Conservation (phyloP, 257 asterid genomes). For the Scutellaria galericulata region DNA sequence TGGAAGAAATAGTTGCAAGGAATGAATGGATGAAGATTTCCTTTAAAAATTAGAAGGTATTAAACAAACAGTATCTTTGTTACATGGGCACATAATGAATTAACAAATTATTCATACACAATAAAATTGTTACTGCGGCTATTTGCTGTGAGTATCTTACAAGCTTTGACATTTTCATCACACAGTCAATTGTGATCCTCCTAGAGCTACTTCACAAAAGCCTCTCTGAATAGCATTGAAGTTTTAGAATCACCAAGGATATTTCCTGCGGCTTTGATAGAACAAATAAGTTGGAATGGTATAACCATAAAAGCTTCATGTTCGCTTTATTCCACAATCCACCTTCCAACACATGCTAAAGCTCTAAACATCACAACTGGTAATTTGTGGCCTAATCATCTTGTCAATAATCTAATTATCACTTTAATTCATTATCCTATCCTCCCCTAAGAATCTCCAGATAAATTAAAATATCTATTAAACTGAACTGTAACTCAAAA, state of each 20-base stretch:
- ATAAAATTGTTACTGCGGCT: constrained; percentile 6
- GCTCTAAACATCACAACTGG: not conserved
- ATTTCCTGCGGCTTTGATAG: constrained; percentile 10
- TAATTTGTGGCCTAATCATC: not conserved
- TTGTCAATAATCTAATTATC: constrained; percentile 1
- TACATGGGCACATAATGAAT: constrained; percentile 3
- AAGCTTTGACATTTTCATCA: constrained; percentile 1
- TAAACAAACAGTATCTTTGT: not conserved
- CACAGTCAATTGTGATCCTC: not conserved
- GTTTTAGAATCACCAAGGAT: constrained; percentile 1
- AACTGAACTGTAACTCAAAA: constrained; percentile 24
- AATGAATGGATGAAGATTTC: not conserved
- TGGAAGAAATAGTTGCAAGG: not conserved
- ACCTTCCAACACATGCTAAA: not conserved
- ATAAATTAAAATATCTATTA: not conserved
- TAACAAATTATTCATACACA: not conserved
- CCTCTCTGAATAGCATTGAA: constrained; percentile 7
- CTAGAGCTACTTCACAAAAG: constrained; percentile 24
- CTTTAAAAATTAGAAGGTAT: not conserved
- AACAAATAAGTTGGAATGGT: constrained; percentile 9
- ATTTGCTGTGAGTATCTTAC: constrained; percentile 7
- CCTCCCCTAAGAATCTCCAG: not conserved
- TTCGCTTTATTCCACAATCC: not conserved
- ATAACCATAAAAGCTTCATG: not conserved
- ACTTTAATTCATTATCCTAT: not conserved